These are phyloP conservation scores for Chlorella vulgaris DNA, from an alignment of 139 green algal species.

Conservation along the genomic window DNA sequence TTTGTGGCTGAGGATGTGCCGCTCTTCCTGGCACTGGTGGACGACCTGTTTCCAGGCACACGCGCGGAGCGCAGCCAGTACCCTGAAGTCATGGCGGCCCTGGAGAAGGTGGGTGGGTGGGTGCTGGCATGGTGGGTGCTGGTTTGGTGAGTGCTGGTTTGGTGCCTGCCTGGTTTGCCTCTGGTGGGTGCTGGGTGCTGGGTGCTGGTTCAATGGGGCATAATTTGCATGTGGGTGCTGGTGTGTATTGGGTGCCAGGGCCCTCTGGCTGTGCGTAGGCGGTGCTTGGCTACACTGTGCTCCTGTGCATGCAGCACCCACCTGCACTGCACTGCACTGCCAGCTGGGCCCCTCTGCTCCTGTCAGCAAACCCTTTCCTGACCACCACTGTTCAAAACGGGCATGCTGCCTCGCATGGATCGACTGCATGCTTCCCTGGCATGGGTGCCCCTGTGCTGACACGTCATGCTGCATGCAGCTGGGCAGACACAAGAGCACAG, in stretches of 20 bases:
- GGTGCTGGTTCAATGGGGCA: not conserved
- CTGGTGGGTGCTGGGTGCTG: not conserved
- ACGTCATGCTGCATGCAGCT: too few species aligned
- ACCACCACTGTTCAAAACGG: too few species aligned
- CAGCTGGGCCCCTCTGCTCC: too few species aligned
- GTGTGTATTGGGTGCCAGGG: not conserved
- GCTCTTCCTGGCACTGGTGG: constrained; percentile 93
- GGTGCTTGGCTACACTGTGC: not conserved
- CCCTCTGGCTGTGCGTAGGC: not conserved
- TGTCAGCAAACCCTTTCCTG: too few species aligned
- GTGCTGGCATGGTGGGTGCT: not conserved
- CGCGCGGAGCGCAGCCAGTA: constrained; percentile 80
- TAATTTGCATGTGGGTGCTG: not conserved
- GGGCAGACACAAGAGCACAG: too few species aligned
- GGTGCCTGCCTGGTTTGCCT: not conserved
- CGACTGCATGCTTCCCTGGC: too few species aligned
- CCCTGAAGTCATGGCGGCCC: constrained; percentile 72
- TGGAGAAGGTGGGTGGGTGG: constrained; percentile 62
- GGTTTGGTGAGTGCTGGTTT: not conserved
- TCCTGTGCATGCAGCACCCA: too few species aligned
- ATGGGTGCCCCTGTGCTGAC: too few species aligned
- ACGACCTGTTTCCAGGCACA: constrained; percentile 92
- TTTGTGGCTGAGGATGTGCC: constrained; percentile 97
- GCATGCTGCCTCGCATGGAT: too few species aligned
- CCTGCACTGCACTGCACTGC: too few species aligned